These are phyloP conservation scores for Phoma sp. DNA, from an alignment of 2,329 filamentous ascomycete species.

Conservation along the genomic window DNA sequence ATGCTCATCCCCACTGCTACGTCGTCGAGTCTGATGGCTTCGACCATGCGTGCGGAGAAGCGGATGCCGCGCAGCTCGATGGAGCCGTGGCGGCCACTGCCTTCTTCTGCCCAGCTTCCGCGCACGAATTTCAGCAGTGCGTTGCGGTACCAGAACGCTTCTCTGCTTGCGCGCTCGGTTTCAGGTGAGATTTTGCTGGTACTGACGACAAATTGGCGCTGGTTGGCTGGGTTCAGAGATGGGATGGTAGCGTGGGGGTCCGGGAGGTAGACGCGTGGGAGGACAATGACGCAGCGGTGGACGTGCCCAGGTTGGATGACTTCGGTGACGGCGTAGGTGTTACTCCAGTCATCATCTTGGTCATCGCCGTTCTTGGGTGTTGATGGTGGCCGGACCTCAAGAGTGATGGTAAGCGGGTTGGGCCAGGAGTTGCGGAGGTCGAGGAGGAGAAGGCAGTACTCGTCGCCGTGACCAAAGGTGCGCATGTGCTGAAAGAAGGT, in stretches of 20 bases:
- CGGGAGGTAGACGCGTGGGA: constrained; percentile 77
- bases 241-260: constrained; percentile 80
- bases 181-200: constrained; percentile 79
- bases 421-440: constrained; percentile 93
- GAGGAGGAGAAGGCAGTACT: constrained; percentile 79
- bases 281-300: constrained; percentile 75
- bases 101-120: constrained; percentile 73
- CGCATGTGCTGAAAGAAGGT: constrained; percentile 53
- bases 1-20: constrained; percentile 65
- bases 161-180: constrained; percentile 75
- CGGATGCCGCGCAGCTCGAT: constrained; percentile 80
- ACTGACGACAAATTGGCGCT: constrained; percentile 91
- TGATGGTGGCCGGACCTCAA: constrained; percentile 55
- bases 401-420: constrained; percentile 71
- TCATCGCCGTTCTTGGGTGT: constrained; percentile 1
- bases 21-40: constrained; percentile 81
- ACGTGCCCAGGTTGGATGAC: constrained; percentile 66
- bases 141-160: constrained; percentile 92
- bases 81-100: constrained; percentile 62
- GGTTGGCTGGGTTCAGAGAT: constrained; percentile 78
- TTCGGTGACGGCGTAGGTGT: constrained; percentile 46
- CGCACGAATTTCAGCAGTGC: constrained; percentile 73
- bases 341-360: constrained; percentile 20
- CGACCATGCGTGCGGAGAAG: constrained; percentile 78
- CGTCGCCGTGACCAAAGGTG: constrained; percentile 54